Evolutionary conservation across 352 stramenopile species (phyloP), one percentile per base, ranked within the genome.

Genomic region (Phytophthora podocarpi): DNA sequence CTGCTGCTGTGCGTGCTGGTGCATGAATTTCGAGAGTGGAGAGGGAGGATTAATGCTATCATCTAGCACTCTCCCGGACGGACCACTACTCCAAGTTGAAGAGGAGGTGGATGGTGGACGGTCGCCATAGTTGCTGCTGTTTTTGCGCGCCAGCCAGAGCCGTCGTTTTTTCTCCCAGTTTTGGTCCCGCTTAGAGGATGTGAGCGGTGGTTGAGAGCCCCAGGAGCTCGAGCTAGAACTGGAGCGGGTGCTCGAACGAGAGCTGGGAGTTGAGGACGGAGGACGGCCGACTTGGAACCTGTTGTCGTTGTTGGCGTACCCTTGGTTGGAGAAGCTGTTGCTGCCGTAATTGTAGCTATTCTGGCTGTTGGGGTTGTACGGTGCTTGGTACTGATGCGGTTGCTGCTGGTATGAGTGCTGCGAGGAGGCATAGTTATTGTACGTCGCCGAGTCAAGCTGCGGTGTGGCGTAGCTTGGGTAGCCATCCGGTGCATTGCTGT

Each of bases 131-230:
- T 46, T 41, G 42, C 47, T 64, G 39, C 72, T 67, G 42, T 80
- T 70, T 50, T 89, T 89, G 24, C 78, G 78, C 23, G 74, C 76
- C 5, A 91, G 64, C 84, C 84, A 93, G 27, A 80, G 72, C 0
- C 81, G 75, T 4, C 82, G 78, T 59, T 93, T 93, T 54, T 80
- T 82, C 51, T 91, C 84, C 84, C 84, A 93, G 58, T 88, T 93
- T 50, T 93, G 84, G 49, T 93, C 84, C 18, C 84, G 70, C 41
- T 90, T 90, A 20, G 84, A 93, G 31, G 80, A 83, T 18, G 84
- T 93, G 30, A 93, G 68, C 26, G 82, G 84, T 24, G 79, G 78
- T 53, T 92, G 83, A 13, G 68, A 66, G 18, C 67, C 65, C 55
- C 64, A 78, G 20, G 72, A 75, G n/a, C 62, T 69, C 7, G 64